Percentiles rank a stretch among this genome's conserved stretches.
These are phyloP conservation scores for Herpotrichia juniperi DNA, from an alignment of 2,329 filamentous ascomycete genomes.

Conservation along the genomic window DNA sequence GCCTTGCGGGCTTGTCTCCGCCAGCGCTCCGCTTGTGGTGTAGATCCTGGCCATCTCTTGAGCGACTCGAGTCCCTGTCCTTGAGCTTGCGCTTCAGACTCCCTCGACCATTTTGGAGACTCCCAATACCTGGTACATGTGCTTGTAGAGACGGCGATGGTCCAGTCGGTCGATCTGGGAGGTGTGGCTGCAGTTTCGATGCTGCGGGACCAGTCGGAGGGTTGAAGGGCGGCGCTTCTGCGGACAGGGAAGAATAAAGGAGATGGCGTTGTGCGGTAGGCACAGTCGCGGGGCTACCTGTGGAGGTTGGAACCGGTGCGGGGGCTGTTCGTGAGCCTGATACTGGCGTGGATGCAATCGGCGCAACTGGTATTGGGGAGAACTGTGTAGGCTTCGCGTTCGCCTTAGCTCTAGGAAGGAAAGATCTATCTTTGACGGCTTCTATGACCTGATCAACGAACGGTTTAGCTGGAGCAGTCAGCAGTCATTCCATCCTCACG, in stretches of 20 bases:
- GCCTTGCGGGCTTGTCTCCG: constrained; percentile 52
- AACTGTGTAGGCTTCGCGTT: constrained; percentile 16
- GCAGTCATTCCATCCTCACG: not conserved
- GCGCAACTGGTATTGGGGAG: not conserved
- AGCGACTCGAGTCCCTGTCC: constrained; percentile 58
- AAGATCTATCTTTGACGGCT: constrained; percentile 64
- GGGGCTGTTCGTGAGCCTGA: constrained; percentile 22
- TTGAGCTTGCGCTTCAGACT: constrained; percentile 63
- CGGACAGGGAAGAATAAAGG: constrained; percentile 11
- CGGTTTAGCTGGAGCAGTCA: constrained; percentile 28
- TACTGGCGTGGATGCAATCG: constrained; percentile 19
- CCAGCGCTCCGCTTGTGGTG: constrained; percentile 38
- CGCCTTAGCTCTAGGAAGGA: constrained; percentile 30
- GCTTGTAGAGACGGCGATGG: constrained; percentile 6
- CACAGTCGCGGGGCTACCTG: not conserved
- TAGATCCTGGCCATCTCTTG: constrained; percentile 47
- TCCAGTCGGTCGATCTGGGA: constrained; percentile 13
- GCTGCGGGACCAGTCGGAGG: constrained; percentile 31
- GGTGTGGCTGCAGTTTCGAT: constrained; percentile 9
- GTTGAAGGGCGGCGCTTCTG: constrained; percentile 27
- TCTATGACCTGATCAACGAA: constrained; percentile 77
- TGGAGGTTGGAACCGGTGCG: constrained; percentile 26
- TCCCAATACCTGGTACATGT: not conserved
- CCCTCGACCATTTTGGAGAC: constrained; percentile 13
- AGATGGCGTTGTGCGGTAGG: not conserved